Percentiles rank a stretch among this genome's conserved stretches.
Evolutionary conservation across 768 basidiomycete genomes (phyloP).

Genomic region (Vararia minispora): DNA sequence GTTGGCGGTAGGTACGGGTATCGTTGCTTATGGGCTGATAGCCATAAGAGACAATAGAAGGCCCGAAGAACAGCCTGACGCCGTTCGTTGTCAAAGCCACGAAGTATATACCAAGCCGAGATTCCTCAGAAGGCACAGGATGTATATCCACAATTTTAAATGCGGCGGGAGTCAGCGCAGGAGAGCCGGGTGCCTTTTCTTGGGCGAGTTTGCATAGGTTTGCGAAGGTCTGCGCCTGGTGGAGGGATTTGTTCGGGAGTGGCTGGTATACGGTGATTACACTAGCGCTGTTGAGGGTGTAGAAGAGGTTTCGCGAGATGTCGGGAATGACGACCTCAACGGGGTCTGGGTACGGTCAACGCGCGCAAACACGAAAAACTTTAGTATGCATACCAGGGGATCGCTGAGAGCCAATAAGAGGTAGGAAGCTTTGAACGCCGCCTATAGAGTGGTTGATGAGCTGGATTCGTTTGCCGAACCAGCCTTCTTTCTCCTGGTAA

Average conservation of each 20-base stretch:
- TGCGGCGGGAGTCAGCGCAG: slow-evolving; percentile 54
- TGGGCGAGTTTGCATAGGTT: slow-evolving; percentile 67
- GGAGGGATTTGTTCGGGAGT: slow-evolving; percentile 50
- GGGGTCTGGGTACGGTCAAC: slow-evolving; percentile 39
- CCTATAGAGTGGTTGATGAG: slow-evolving; percentile 83
- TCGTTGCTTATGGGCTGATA: slow-evolving; percentile 32
- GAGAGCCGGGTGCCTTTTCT: slow-evolving; percentile 72
- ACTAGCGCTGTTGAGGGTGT: slow-evolving; percentile 59
- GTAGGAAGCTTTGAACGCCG: slow-evolving; percentile 67
- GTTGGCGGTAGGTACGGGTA: slow-evolving; percentile 25
- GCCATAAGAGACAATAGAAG: slow-evolving; percentile 33
- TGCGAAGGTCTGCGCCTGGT: slow-evolving; percentile 64
- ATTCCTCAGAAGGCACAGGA: slow-evolving; percentile 53
- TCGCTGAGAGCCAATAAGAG: slow-evolving; percentile 53
- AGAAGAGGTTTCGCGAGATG: slow-evolving; percentile 57
- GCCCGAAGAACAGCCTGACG: slow-evolving; percentile 74
- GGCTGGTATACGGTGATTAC: slow-evolving; percentile 60
- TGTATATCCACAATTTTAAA: slow-evolving; percentile 68
- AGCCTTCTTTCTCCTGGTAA: slow-evolving; percentile 83
- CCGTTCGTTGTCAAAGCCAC: slow-evolving; percentile 77
- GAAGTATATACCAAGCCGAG: slow-evolving; percentile 60
- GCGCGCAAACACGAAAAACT: slow-evolving; percentile 5
- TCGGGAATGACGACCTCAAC: slow-evolving; percentile 63
- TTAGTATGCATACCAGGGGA: slow-evolving; percentile 48
- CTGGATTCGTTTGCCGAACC: slow-evolving; percentile 83